Evolutionary conservation across 306 rosid species (phyloP), one percentile per base, ranked within the genome.

Genomic region (Citrullus mucosospermus): DNA sequence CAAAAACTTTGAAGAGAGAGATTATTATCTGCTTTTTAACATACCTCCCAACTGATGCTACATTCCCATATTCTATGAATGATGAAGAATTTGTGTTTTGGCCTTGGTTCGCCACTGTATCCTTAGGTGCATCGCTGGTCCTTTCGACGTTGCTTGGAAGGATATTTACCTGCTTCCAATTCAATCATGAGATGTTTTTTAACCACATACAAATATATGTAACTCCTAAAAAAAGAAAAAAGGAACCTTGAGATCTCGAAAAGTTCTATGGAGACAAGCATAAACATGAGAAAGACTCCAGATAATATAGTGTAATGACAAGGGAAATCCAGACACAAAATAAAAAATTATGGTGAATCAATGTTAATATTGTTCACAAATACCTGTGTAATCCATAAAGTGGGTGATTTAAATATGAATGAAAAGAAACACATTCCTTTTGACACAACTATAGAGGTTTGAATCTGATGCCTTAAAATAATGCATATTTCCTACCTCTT

Each of bases 401-500:
- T 25, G 38, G 6, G 36, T 70, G 57, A 14, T 70, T 70, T 44
- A 44, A 12, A 44, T 44, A 11, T 70, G 3, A 70, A 70, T 46
- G 76, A 70, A 70, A 25, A 13, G 13, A n/a, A 70, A 46, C 16
- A 44, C 1, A 14, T 13, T 48, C 39, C 30, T 44, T 48, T 50
- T 73, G 43, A 50, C 41, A 72, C 60, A 50, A 15, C 44, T 3
- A 73, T 73, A 20, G 79, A 43, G 36, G 69, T 39, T 2, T 20
- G 18, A 55, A 76, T 56, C 77, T 53, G 28, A 71, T 60, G 41
- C 15, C 25, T 46, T 48, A 53, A 53, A 36, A 18, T 50, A 65
- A 58, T 56, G 74, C 67, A 59, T 17, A 61, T 41, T 77, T 32
- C 86, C 74, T 17, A 95, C 99, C 97, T 88, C 82, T 76, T 82